These are phyloP conservation scores for Coemansia sp. DNA, from an alignment of 192 early-diverging fungal species.

Conservation along the genomic window DNA sequence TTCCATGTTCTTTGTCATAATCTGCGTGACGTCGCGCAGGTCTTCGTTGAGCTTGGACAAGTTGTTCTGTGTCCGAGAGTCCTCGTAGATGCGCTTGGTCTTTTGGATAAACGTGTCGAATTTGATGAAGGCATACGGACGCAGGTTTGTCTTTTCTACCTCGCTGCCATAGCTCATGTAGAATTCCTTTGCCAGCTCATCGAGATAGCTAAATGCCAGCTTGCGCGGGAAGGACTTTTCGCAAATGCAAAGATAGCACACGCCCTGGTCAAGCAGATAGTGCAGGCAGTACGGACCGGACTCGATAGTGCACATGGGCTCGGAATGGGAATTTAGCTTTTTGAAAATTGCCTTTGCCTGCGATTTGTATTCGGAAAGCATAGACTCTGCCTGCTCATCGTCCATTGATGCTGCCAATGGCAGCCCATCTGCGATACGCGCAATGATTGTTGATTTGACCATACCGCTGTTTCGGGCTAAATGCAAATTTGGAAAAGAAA, in stretches of 20 bases:
- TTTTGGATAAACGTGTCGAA: slow-evolving; percentile 99
- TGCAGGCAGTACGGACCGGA: slow-evolving; percentile 87
- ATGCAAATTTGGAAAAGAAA: no score
- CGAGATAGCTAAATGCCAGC: slow-evolving; percentile 92
- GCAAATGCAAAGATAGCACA: slow-evolving; percentile 94
- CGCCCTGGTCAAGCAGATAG: slow-evolving; percentile 91
- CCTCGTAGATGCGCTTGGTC: slow-evolving; percentile 94
- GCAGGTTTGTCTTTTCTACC: slow-evolving; percentile 73
- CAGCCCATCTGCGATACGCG: slow-evolving; percentile 88
- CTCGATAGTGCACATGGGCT: slow-evolving; percentile 92
- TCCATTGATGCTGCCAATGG: slow-evolving; percentile 95
- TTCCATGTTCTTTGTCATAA: slow-evolving; percentile 98
- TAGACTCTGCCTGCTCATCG: slow-evolving; percentile 77
- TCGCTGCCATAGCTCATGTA: slow-evolving; percentile 89
- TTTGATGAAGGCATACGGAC: slow-evolving; percentile 97
- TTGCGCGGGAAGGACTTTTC: slow-evolving; percentile 89
- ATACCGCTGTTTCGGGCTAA: slow-evolving; percentile 43
- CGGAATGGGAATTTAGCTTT: slow-evolving; percentile 79
- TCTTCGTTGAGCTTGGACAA: slow-evolving; percentile 93
- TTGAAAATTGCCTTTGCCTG: slow-evolving; percentile 95
- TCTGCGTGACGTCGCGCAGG: slow-evolving; percentile 91
- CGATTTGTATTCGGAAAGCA: slow-evolving; percentile 88
- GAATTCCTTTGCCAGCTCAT: slow-evolving; percentile 95
- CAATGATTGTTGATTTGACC: slow-evolving; percentile 94
- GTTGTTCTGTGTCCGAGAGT: slow-evolving; percentile 89